Base-by-base conservation (phyloP, 2,329 filamentous ascomycete genomes). In the Apiospora hydei region DNA sequence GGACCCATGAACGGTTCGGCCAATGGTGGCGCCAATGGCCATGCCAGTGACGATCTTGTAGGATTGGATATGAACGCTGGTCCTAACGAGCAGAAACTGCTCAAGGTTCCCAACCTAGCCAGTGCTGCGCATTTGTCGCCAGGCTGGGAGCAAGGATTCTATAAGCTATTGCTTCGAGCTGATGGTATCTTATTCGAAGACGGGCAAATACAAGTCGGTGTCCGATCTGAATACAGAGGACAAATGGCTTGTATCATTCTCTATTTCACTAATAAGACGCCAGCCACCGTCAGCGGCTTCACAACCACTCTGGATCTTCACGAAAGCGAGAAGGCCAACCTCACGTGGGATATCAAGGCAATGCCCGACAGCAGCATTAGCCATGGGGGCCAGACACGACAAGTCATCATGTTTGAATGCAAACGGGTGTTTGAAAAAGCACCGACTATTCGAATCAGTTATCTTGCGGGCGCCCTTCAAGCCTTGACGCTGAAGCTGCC, bases 121-220 rank as follows among this genome's bases (percentile, higher is more conserved):
- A 97, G 94, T 77, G 94, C 95, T 16, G 94, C 94, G 16, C 95
- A 98, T 85, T 85, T 99, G 72, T 97, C 95, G 46, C 96, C 96
- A 4, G 95, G 96, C 69, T 99, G 96, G 96, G 94, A 98, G 78
- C 87, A 91, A 75, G 96, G 97, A 10, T 98, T 93, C 83, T 94
- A 96, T 79, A 90, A 91, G 70, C 86, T 99, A 21, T 88, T 98
- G 76, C 89, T 98, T 69, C 88, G 88, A 71, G 84, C 92, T 0
- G 95, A 98, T 80, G 96, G 96, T 71, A 89, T 99, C 11, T 86
- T 99, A 0, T 99, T 98, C 80, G 95, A 99, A 83, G 96, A 99
- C 80, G 92, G 92, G 0, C 96, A 99, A 82, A 89, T 99, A 70
- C 96, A 99, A 80, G 88, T 99, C 53, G 96, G 96, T 44, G 84